Evolutionary conservation across 805 yeast species (phyloP).

Genomic region (Yarrowia sp.): DNA sequence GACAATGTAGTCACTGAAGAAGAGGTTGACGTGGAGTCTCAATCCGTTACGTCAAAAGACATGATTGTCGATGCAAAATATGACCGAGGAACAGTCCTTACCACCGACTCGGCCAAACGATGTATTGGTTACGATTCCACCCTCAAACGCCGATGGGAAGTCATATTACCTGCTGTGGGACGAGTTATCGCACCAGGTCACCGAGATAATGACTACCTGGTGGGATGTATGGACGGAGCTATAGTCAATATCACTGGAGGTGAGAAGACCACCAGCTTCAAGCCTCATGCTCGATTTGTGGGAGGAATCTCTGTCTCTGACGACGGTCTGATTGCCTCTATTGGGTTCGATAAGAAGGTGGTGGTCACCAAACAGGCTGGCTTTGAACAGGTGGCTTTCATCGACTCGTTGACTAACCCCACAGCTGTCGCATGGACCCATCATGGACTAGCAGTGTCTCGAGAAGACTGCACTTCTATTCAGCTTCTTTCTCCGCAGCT

Average conservation of each 20-base stretch:
- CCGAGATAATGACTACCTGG: not conserved
- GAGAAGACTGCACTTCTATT: conserved; percentile 26
- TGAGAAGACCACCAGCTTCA: not conserved
- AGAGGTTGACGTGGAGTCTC: not conserved
- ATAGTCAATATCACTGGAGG: not conserved
- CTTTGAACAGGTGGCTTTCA: conserved; percentile 6
- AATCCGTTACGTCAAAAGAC: not conserved
- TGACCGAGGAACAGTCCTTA: not conserved
- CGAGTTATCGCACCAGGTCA: conserved; percentile 5
- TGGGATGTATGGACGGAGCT: conserved; percentile 27
- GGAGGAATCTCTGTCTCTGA: conserved; percentile 18
- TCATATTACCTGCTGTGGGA: conserved; percentile 2
- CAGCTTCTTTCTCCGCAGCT: conserved; percentile 1
- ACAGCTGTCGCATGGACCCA: conserved; percentile 32
- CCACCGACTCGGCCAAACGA: conserved; percentile 18
- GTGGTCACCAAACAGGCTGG: conserved; percentile 21
- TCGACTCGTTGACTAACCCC: conserved; percentile 19
- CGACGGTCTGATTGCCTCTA: conserved; percentile 22
- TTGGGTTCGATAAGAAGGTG: conserved; percentile 20
- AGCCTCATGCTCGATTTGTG: conserved; percentile 28
- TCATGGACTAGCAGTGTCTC: conserved; percentile 12
- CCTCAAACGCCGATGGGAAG: not conserved
- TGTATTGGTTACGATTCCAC: not conserved
- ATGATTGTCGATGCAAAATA: conserved; percentile 21
- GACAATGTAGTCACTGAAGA: conserved; percentile 12